A percentile compares a stretch with the other conserved stretches of the same genome.
These are phyloP conservation scores for Chytriomyces confervae DNA, from an alignment of 192 early-diverging fungal genomes.

Conservation along the genomic window DNA sequence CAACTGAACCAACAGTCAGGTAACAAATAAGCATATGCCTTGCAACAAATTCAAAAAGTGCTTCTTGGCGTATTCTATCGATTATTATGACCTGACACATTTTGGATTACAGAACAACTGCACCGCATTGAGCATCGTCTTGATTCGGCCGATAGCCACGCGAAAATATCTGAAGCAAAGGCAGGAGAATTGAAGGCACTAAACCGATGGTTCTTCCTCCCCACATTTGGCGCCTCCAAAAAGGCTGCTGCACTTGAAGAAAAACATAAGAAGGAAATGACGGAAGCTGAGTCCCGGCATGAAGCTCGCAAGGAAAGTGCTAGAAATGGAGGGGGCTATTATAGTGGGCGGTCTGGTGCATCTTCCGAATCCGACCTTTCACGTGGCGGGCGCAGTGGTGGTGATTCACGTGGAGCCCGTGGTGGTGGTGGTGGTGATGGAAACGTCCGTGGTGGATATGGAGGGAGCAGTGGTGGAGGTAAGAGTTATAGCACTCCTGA, in stretches of 20 bases:
- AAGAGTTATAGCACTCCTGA: conserved; percentile 52
- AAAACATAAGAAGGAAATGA: conserved; percentile 33
- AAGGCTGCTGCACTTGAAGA: conserved; percentile 48
- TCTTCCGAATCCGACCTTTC: neutral
- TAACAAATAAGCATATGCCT: conserved; percentile 6
- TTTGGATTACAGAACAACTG: conserved; percentile 48
- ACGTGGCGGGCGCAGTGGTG: neutral
- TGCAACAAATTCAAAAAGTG: neutral
- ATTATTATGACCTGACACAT: no score
- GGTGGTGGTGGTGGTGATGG: neutral
- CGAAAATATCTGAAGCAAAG: conserved; percentile 54
- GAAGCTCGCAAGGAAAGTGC: conserved; percentile 21
- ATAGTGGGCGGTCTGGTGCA: neutral
- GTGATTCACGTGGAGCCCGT: conserved; percentile 10
- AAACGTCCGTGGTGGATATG: neutral
- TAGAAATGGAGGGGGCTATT: conserved; percentile 35
- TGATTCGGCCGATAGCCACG: conserved; percentile 47
- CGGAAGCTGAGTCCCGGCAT: conserved; percentile 14
- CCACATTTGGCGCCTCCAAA: conserved; percentile 56
- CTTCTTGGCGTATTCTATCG: neutral
- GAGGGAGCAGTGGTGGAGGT: conserved; percentile 12
- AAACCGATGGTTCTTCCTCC: conserved; percentile 58
- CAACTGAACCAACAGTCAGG: conserved; percentile 51
- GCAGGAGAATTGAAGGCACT: conserved; percentile 56
- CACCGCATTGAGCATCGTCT: conserved; percentile 45